Base-by-base conservation (phyloP, 2,329 filamentous ascomycete genomes). In the Fusarium albosuccineum region DNA sequence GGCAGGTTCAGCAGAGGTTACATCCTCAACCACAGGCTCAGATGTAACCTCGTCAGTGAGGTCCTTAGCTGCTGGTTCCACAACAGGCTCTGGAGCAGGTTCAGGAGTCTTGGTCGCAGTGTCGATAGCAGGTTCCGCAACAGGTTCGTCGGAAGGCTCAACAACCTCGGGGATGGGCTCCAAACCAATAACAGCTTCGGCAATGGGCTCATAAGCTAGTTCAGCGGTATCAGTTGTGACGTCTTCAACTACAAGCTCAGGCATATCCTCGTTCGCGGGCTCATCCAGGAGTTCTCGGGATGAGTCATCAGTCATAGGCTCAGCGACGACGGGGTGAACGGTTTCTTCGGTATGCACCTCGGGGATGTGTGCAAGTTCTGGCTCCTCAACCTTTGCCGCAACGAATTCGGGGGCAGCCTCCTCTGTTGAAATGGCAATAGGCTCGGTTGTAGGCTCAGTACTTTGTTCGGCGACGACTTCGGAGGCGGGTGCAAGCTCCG, bases 361-460 rank as follows among this genome's bases (percentile, higher is more conserved):
- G 11, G 29, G 10, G 22, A 27, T 16, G 4, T 45, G 2, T n/a
- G 27, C 16, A 2, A 33, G 22, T 13, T 16, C n/a, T 11, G 14
- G n/a, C 9, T 54, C 54, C 30, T 63, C 33, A 46, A 37, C 11
- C 45, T 55, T 29, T 16, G 17, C 16, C 6, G 33, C 8, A 22
- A 46, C 36, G 9, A n/a, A 22, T 13, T 60, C 64, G 41, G 33
- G 9, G 27, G 27, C 41, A 45, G 37, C 27, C 22, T 70, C 61
- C 45, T 68, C 54, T 17, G 26, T 9, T 22, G 42, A 5, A 29
- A 53, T 33, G 14, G 29, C 27, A n/a, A 29, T n/a, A 16, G 37
- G 36, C 16, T 63, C 51, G 3, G 14, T 26, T 9, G 34, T 16
- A 5, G 57, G 36, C 29, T 40, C 41, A 29, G 36, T 26, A 17